Conservation (phyloP, 1,139 yeast genomes). For the Debaryomyces fabryi region DNA sequence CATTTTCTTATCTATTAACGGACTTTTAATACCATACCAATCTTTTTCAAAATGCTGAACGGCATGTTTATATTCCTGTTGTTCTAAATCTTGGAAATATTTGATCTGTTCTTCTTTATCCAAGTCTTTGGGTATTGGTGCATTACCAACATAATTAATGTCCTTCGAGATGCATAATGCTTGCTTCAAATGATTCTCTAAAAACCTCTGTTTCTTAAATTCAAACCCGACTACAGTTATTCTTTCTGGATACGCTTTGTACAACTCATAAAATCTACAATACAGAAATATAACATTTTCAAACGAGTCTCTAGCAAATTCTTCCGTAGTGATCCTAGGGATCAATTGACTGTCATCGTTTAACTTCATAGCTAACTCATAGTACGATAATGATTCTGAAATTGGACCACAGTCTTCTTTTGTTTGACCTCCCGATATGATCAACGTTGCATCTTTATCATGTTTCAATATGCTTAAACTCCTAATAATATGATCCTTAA, state of each 20-base stretch:
- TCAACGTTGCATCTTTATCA: conserved; percentile 35
- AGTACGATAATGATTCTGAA: conserved; percentile 67
- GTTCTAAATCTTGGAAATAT: conserved; percentile 46
- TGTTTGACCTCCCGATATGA: conserved; percentile 79
- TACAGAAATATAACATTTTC: conserved; percentile 74
- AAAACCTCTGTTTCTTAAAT: conserved; percentile 65
- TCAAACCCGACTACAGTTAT: conserved; percentile 73
- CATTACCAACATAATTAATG: conserved; percentile 59
- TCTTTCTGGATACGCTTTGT: conserved; percentile 48
- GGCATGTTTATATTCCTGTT: conserved; percentile 58
- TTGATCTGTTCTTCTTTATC: conserved; percentile 20
- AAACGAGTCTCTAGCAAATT: conserved; percentile 78
- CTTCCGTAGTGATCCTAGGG: conserved; percentile 53
- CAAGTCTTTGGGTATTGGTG: conserved; percentile 52
- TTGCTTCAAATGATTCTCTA: conserved; percentile 51
- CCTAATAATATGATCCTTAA: conserved; percentile 59
- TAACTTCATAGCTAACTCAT: conserved; percentile 30
- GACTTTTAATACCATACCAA: conserved; percentile 58
- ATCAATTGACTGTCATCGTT: conserved; percentile 14
- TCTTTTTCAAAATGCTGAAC: conserved; percentile 57
- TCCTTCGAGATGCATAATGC: conserved; percentile 46
- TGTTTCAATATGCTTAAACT: conserved; percentile 37
- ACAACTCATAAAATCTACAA: conserved; percentile 54
- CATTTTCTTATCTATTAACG: conserved; percentile 45
- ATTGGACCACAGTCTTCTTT: conserved; percentile 53